Percentiles rank a stretch among this genome's conserved stretches.
These are phyloP conservation scores for Dictyophora rubrovolvata DNA, from an alignment of 768 basidiomycete species.

Conservation along the genomic window DNA sequence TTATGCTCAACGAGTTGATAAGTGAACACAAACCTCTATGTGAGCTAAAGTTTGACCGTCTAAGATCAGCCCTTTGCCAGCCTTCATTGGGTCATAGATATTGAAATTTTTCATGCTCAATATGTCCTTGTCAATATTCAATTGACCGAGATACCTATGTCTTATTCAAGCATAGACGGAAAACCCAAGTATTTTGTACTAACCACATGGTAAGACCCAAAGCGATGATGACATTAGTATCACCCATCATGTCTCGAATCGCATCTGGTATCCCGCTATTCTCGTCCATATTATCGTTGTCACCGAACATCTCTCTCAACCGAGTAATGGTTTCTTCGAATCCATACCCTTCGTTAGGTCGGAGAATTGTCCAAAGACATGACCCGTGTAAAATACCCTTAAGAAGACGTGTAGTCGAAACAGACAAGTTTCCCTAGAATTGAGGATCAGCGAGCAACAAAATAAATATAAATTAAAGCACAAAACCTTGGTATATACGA, in stretches of 20 bases:
- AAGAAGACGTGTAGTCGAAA: conserved; percentile 70
- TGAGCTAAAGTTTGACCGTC: conserved; percentile 96
- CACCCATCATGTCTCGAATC: conserved; percentile 63
- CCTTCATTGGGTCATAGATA: conserved; percentile 89
- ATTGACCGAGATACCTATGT: conserved; percentile 70
- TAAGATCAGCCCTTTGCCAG: conserved; percentile 73
- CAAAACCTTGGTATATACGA: conserved; percentile 79
- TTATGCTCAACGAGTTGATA: background rate
- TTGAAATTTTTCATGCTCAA: conserved; percentile 97
- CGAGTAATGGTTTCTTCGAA: conserved; percentile 61
- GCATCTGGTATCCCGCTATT: conserved; percentile 47
- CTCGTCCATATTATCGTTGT: conserved; percentile 35
- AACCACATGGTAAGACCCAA: conserved; percentile 90
- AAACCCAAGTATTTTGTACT: conserved; percentile 11
- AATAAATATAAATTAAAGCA: background rate
- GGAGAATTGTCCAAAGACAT: conserved; percentile 85
- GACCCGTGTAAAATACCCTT: conserved; percentile 69
- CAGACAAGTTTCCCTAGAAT: conserved; percentile 75
- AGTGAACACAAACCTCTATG: conserved; percentile 55
- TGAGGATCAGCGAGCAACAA: background rate
- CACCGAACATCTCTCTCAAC: conserved; percentile 55
- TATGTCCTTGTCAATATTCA: conserved; percentile 95
- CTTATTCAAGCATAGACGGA: background rate
- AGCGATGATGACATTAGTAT: conserved; percentile 64
- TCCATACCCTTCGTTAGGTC: conserved; percentile 72